Evolutionary conservation across 345 rosid genomes (phyloP), one percentile per base, ranked within the genome.

Genomic region (Populus ilicifolia): DNA sequence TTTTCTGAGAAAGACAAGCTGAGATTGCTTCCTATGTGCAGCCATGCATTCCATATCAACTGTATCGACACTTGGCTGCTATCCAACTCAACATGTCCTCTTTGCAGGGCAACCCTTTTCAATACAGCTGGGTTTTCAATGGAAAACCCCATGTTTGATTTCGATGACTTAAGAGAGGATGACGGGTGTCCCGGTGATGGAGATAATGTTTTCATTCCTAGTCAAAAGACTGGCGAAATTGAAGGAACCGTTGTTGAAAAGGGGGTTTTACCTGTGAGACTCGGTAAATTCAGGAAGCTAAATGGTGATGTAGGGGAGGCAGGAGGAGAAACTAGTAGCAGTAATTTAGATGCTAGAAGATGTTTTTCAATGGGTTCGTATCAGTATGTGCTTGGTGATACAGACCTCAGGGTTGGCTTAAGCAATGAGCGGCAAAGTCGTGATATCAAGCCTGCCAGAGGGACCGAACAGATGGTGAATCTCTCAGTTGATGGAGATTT

Each of bases 321-420:
- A 41, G 77, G 69, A 54, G 83, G 70, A 67, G 83, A 80, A 72
- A 76, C 80, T 66, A 80, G 83, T 76, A 80, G 83, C 50, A 80
- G 83, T 50, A 80, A 80, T 59, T 80, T 80, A 59, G 83, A 80
- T 76, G 83, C 80, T 18, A 72, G 83, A 59, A 76, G 83, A 72
- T 80, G 83, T 80, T 80, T 80, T 44, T 80, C 83, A 21, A 80
- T 80, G 83, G 83, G 83, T 76, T 80, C 83, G 4, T 80, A 80
- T 59, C 83, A 80, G 46, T 80, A 80, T 39, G 83, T 80, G 43
- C 70, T 80, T 23, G 83, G 64, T 67, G 61, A 77, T 39, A 76
- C 83, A 38, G 77, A 80, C n/a, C 83, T 80, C 43, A 59, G 70
- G 43, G 83, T 80, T 72, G 27, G 80, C 67, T 76, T 80, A 59